Conservation (phyloP, 257 asterid genomes). For the Marsdenia floribunda region DNA sequence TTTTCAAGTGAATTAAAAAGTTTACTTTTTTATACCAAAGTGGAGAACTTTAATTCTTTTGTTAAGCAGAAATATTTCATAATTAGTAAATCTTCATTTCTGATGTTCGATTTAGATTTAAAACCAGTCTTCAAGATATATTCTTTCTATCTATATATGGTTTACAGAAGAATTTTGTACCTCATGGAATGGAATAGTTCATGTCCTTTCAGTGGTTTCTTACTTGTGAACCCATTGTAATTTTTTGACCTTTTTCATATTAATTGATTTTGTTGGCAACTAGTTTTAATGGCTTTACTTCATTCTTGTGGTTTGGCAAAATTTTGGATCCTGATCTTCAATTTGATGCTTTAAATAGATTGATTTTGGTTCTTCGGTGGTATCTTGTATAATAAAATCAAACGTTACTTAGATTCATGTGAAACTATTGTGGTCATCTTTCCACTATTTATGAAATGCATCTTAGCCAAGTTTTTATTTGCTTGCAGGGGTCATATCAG, state of each 20-base stretch:
- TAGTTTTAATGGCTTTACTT: background rate
- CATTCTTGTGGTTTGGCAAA: background rate
- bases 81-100: background rate
- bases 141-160: background rate
- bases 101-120: background rate
- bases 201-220: background rate
- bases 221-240: background rate
- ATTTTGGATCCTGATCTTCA: background rate
- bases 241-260: background rate
- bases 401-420: background rate
- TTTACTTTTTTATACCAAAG: too few relatives aligned
- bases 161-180: background rate
- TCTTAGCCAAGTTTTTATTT: slow-evolving; percentile 19
- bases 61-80: background rate
- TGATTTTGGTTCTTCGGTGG: background rate
- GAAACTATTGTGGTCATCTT: background rate
- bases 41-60: too few relatives aligned
- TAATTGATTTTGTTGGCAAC: background rate
- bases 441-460: background rate
- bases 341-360: background rate
- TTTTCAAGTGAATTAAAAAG: too few relatives aligned
- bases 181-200: background rate
- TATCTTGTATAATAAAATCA: too few relatives aligned
- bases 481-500: slow-evolving; percentile 88
- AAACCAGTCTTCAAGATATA: background rate